phyloP scores from a whole-genome alignment of 306 rosid genomes.

The Luffa acutangula region DNA sequence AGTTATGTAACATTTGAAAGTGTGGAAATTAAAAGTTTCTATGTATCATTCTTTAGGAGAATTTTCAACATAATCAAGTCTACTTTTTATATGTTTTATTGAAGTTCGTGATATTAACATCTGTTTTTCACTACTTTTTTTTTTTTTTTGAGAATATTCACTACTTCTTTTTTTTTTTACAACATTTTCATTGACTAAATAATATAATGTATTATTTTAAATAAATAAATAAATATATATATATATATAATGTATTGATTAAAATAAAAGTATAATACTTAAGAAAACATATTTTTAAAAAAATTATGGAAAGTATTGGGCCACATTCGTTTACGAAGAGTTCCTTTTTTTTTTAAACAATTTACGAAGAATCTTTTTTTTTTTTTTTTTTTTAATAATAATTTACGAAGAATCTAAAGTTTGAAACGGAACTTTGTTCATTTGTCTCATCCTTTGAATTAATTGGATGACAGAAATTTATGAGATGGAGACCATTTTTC shows the following conservation, averaged over 20 bases:
- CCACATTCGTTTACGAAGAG: background rate
- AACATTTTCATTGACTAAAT: background rate
- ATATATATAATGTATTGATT: background rate
- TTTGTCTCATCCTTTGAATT: background rate
- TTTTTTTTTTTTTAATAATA: too few relatives aligned
- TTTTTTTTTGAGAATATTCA: too few relatives aligned
- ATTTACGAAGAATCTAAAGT: background rate
- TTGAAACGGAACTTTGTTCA: background rate
- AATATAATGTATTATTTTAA: background rate
- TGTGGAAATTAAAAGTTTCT: too few relatives aligned
- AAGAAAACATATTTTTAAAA: background rate
- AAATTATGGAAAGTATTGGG: background rate
- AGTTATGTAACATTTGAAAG: too few relatives aligned
- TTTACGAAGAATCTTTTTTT: too few relatives aligned
- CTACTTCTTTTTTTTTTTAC: background rate
- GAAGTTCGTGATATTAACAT: too few relatives aligned
- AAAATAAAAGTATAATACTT: background rate
- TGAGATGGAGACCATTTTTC: background rate
- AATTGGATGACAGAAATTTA: background rate
- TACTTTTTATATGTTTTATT: too few relatives aligned
- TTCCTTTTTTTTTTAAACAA: background rate
- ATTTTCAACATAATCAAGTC: too few relatives aligned
- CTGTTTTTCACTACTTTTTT: background rate
- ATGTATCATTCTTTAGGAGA: too few relatives aligned
- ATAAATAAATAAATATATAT: too few relatives aligned